Conservation (phyloP, 208 protist species). For the Leishmania guyanensis region DNA sequence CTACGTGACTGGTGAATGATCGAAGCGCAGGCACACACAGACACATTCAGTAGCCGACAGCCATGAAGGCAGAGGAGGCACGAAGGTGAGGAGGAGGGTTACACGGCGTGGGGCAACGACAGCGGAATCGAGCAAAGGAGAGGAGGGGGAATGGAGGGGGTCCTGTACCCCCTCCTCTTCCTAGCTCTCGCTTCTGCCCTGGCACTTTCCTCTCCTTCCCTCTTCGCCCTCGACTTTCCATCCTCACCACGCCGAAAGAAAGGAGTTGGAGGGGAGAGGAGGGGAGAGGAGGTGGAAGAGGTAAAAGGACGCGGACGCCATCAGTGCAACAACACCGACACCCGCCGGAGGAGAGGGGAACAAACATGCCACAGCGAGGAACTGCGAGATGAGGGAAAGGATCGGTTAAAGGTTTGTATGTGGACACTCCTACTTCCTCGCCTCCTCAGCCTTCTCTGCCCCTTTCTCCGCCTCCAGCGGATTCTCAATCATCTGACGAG, state of each 20-base stretch:
- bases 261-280: too few relatives aligned
- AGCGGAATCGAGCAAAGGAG: not conserved
- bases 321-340: not conserved
- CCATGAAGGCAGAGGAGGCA: not conserved
- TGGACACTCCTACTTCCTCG: not conserved
- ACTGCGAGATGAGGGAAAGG: not conserved
- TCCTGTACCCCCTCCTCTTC: not conserved
- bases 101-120: not conserved
- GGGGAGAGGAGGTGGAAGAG: too few relatives aligned
- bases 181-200: not conserved
- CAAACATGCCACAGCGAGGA: not conserved
- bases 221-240: not conserved
- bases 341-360: not conserved
- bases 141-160: not conserved
- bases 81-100: not conserved
- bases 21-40: not conserved
- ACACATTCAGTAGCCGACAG: not conserved
- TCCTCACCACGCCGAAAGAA: not conserved
- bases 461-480: conserved; percentile 21
- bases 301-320: not conserved
- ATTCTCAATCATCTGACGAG: conserved; percentile 44
- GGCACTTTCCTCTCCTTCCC: not conserved
- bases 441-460: not conserved
- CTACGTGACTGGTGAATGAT: not conserved
- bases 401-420: too few relatives aligned